Evolutionary conservation across 805 yeast species (phyloP), one percentile per base, ranked within the genome.

Genomic region (Yamadazyma nakazawae): DNA sequence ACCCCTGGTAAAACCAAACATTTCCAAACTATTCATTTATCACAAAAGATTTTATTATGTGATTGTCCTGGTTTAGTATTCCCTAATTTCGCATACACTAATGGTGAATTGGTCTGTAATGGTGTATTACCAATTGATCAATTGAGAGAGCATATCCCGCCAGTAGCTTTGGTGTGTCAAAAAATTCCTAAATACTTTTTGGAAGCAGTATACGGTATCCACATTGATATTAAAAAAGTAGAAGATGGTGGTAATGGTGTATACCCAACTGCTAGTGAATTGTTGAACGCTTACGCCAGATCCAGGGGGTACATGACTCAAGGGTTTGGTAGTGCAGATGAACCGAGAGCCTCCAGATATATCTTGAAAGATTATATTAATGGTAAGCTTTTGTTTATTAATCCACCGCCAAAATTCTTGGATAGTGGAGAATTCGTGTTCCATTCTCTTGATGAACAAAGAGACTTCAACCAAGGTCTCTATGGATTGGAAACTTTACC

Each of bases 111-210:
- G 59, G 99, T 94, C 0, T 90, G 97, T 72, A 88, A 90, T 61
- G 99, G 99, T 77, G 96, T 94, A n/a, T 76, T 94, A 47, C 99
- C 99, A 17, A 94, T 94, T 57, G 99, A 94, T 69, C 99, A 94
- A 68, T 75, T 94, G 51, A 80, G 98, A 61, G 99, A 94, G 61
- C 82, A 80, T 63, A 83, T 92, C 9, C 95, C 96, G 2, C 98
- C 99, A 11, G 75, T 84, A 7, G 84, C 89, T 43, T 70, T 94
- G 26, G 92, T 94, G 13, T 83, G 92, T 31, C 85, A 86, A 62
- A 78, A 98, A 60, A 79, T 94, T 45, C 99, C 99, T 17, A 89
- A 88, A 61, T 87, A 70, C 63, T 91, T 76, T 63, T 65, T 94
- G 46, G 99, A 94, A 66, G 96, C 96, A 1, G 77, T 88, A 2